A percentile compares a stretch with the other conserved stretches of the same genome.
phyloP scores from a whole-genome alignment of 768 basidiomycete species.

The Tephrocybe sp. region DNA sequence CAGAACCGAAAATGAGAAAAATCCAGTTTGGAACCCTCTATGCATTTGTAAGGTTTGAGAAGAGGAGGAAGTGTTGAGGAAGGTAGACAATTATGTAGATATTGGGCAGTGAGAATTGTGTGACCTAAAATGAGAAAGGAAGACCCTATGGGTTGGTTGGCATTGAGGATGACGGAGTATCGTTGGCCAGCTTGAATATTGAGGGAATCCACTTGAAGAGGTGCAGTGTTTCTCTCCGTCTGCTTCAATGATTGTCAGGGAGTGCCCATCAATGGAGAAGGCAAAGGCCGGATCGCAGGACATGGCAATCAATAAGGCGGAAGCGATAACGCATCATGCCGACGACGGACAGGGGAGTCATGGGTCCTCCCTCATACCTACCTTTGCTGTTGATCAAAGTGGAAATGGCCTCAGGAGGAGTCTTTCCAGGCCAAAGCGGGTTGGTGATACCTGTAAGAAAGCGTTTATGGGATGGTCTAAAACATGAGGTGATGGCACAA shows the following conservation, averaged over 20 bases:
- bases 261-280: conserved; percentile 46
- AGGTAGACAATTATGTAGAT: too few species aligned
- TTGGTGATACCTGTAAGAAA: neutral
- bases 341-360: conserved; percentile 27
- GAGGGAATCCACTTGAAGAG: conserved; percentile 41
- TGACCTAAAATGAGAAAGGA: too few species aligned
- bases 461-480: neutral
- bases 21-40: too few species aligned
- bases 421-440: neutral
- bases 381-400: neutral
- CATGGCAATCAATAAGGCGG: conserved; percentile 31
- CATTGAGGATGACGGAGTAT: conserved; percentile 36
- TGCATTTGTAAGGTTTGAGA: too few species aligned
- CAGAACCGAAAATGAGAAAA: too few species aligned
- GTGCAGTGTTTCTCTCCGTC: conserved; percentile 42
- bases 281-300: conserved; percentile 33
- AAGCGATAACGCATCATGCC: conserved; percentile 37
- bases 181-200: conserved; percentile 17
- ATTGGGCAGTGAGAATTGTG: too few species aligned
- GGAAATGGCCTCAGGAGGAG: neutral
- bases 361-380: neutral
- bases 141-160: conserved; percentile 44
- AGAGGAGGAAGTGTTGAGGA: too few species aligned
- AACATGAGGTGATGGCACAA: neutral
- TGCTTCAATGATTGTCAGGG: conserved; percentile 47